A percentile compares a stretch with the other conserved stretches of the same genome.
phyloP scores from a whole-genome alignment of 2,329 filamentous ascomycete genomes.

The Endocalyx cinctus region DNA sequence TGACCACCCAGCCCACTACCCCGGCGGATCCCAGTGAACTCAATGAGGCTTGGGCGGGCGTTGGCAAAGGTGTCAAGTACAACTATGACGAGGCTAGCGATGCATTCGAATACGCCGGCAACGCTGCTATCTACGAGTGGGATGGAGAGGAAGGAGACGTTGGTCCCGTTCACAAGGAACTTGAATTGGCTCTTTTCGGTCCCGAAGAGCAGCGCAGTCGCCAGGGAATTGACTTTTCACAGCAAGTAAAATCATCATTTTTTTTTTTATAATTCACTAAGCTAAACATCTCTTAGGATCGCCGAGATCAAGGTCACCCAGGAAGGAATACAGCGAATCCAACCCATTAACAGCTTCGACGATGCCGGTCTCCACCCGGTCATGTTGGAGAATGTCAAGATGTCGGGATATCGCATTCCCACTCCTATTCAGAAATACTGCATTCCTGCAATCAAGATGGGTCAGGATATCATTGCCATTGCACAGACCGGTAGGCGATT shows the following conservation, averaged over 20 bases:
- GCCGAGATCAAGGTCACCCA: slow-evolving; percentile 50
- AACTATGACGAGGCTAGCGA: slow-evolving; percentile 40
- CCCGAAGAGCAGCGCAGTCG: slow-evolving; percentile 48
- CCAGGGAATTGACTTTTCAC: slow-evolving; percentile 41
- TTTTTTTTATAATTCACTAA: background rate
- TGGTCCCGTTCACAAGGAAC: slow-evolving; percentile 62
- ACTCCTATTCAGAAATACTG: slow-evolving; percentile 87
- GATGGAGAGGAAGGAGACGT: slow-evolving; percentile 81
- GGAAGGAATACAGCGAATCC: slow-evolving; percentile 49
- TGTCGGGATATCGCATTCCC: slow-evolving; percentile 65
- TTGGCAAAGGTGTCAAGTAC: too few relatives aligned
- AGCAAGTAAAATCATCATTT: slow-evolving; percentile 23
- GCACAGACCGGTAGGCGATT: slow-evolving; percentile 80
- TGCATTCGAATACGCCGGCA: slow-evolving; percentile 42
- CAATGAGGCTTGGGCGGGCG: too few relatives aligned
- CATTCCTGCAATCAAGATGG: slow-evolving; percentile 71
- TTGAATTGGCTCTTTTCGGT: slow-evolving; percentile 76
- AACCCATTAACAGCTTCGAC: slow-evolving; percentile 56
- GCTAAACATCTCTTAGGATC: slow-evolving; percentile 38
- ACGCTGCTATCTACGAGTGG: slow-evolving; percentile 75
- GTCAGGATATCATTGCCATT: slow-evolving; percentile 79
- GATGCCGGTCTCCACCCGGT: slow-evolving; percentile 80
- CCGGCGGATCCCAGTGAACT: too few relatives aligned
- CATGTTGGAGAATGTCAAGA: slow-evolving; percentile 71
- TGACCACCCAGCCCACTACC: too few relatives aligned